Percentiles rank a stretch among this genome's conserved stretches.
phyloP scores from a whole-genome alignment of 129 eudicot genomes.

The Deinandra increscens region DNA sequence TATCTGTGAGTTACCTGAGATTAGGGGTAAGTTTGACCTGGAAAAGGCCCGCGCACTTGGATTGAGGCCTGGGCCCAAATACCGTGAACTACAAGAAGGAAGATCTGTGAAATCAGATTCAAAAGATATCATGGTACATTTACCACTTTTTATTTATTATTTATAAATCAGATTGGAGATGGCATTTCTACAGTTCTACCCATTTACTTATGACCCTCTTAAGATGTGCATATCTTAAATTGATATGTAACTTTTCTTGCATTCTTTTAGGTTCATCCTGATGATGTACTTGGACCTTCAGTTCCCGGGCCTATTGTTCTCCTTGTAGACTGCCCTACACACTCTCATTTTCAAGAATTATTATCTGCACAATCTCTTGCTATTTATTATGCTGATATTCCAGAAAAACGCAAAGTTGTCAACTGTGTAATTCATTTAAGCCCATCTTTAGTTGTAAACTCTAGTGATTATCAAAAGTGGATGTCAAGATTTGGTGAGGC shows the following conservation, averaged over 20 bases:
- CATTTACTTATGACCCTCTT: not conserved
- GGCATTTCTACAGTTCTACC: not conserved
- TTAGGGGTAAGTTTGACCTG: slow-evolving; percentile 83
- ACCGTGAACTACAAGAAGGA: slow-evolving; percentile 76
- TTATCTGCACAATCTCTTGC: slow-evolving; percentile 47
- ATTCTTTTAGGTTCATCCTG: slow-evolving; percentile 68
- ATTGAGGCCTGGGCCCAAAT: slow-evolving; percentile 80
- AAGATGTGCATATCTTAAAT: not conserved
- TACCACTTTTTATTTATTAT: not conserved
- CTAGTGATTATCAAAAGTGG: slow-evolving; percentile 65
- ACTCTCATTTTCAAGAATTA: slow-evolving; percentile 55
- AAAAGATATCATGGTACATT: slow-evolving; percentile 57
- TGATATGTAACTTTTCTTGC: not conserved
- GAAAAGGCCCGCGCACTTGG: slow-evolving; percentile 83
- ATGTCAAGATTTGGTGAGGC: slow-evolving; percentile 74
- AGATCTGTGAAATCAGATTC: slow-evolving; percentile 70
- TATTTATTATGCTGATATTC: slow-evolving; percentile 46
- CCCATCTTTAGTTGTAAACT: slow-evolving; percentile 51
- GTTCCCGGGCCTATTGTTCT: slow-evolving; percentile 84
- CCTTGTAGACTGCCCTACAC: slow-evolving; percentile 87
- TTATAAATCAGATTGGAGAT: not conserved
- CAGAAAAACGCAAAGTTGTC: slow-evolving; percentile 46
- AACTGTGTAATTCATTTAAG: slow-evolving; percentile 87
- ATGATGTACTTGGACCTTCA: slow-evolving; percentile 82
- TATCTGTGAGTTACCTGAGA: slow-evolving; percentile 81